Base-by-base conservation (phyloP, 306 rosid genomes). In the Vigna trinervia region DNA sequence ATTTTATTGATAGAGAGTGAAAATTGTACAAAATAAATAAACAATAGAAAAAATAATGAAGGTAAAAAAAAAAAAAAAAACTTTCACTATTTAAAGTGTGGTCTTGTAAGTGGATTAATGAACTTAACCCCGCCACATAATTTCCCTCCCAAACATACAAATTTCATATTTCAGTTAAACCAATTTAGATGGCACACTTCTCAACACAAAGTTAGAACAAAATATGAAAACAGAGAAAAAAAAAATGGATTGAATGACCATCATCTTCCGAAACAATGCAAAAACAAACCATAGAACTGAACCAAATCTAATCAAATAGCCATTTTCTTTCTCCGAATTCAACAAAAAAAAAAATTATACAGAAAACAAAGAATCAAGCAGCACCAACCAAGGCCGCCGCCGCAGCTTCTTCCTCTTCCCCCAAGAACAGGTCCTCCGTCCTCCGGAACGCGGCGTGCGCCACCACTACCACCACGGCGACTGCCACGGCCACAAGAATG, bases 391-490 rank as follows among this genome's bases (percentile, higher is more conserved):
- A 41, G 77, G 45, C 63, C 12, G 74, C 69, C 3, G 50, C 79
- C 45, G n/a, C 58, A 22, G 39, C 88, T 1, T 84, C 28, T 46
- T 78, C 86, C 74, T 89, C 97, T 58, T 89, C 94, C 13, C 87
- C 93, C 41, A 85, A 57, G n/a, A 43, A 84, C 76, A 93, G 81
- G 61, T 93, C 90, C 14, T 86, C 89, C 2, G 82, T 91, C 83
- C 76, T 93, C 79, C 93, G 83, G 3, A 93, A 53, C 45, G 61
- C 83, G 1, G 89, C 95, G 77, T 93, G 98, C 19, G 15, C 79
- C 54, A 79, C 59, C 57, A 88, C 78, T 11, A 76, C 14, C 67
- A 23, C 87, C 34, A 36, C 83, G 46, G 80, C 89, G 4, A 91
- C 20, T 23, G 80, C 50, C 61, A 90, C 56, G 51, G 97, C 88